Percentiles rank a stretch among this genome's conserved stretches.
phyloP scores from a whole-genome alignment of 768 basidiomycete species.

The Tylopilus felleus region DNA sequence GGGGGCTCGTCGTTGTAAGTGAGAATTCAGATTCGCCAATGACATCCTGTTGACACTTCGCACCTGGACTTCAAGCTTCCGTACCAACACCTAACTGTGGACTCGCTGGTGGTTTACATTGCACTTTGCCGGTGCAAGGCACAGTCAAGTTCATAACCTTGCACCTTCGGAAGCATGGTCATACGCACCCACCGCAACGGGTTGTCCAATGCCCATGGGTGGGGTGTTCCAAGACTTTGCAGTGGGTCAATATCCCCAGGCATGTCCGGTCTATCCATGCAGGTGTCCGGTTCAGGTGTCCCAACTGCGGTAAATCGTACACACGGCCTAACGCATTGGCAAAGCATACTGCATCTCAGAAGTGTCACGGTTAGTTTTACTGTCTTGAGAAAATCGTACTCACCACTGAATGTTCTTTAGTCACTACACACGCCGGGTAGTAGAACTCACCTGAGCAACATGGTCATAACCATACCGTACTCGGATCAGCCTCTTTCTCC shows the following conservation, averaged over 20 bases:
- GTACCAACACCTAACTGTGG: constrained; percentile 1
- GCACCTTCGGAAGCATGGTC: constrained; percentile 16
- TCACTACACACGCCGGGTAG: too few relatives aligned
- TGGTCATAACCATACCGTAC: too few relatives aligned
- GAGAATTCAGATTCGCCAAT: too few relatives aligned
- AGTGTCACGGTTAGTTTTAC: constrained; percentile 2
- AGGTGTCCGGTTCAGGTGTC: constrained; percentile 8
- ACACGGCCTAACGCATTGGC: constrained; percentile 2
- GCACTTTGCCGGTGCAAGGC: constrained; percentile 2
- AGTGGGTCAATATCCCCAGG: constrained; percentile 16
- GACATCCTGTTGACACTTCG: too few relatives aligned
- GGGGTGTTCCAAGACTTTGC: constrained; percentile 5
- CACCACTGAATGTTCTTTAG: too few relatives aligned
- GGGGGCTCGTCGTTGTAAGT: too few relatives aligned
- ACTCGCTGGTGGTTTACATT: constrained; percentile 2
- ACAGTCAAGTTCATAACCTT: constrained; percentile 2
- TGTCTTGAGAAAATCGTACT: too few relatives aligned
- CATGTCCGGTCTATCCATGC: constrained; percentile 16
- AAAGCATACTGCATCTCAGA: constrained; percentile 1
- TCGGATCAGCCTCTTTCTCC: too few relatives aligned
- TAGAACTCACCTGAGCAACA: too few relatives aligned
- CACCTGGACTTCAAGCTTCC: too few relatives aligned
- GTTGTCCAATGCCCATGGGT: constrained; percentile 13
- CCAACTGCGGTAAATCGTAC: constrained; percentile 7
- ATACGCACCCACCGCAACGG: constrained; percentile 2